Evolutionary conservation across 768 basidiomycete genomes (phyloP).

Genomic region (Harrya chromipes): DNA sequence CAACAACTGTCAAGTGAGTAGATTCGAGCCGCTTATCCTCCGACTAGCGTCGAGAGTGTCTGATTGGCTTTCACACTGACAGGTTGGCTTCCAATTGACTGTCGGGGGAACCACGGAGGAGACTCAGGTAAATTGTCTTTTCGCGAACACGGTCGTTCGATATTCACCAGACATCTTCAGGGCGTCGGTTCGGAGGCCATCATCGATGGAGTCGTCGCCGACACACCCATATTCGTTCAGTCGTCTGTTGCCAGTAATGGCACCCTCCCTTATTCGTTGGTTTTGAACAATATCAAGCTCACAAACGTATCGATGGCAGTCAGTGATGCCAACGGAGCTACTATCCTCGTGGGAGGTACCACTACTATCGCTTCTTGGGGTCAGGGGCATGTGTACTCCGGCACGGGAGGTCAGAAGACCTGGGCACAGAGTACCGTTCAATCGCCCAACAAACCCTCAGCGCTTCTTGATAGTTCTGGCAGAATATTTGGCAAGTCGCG

Average conservation of each 20-base stretch:
- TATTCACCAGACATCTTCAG: slow-evolving; percentile 20
- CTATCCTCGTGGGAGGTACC: slow-evolving; percentile 37
- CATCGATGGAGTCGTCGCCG: slow-evolving; percentile 41
- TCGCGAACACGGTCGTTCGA: background rate
- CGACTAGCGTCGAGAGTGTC: background rate
- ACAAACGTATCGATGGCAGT: slow-evolving; percentile 35
- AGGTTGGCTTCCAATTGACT: slow-evolving; percentile 44
- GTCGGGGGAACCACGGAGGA: slow-evolving; percentile 35
- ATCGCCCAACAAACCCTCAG: slow-evolving; percentile 47
- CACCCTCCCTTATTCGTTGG: slow-evolving; percentile 31
- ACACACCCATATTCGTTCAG: slow-evolving; percentile 44
- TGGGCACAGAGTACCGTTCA: slow-evolving; percentile 52
- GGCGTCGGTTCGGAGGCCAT: slow-evolving; percentile 42
- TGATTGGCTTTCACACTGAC: background rate
- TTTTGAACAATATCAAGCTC: slow-evolving; percentile 36
- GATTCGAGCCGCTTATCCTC: no score
- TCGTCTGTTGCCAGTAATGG: slow-evolving; percentile 33
- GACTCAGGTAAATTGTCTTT: slow-evolving; percentile 29
- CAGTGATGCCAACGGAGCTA: slow-evolving; percentile 28
- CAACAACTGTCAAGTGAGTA: slow-evolving; percentile 33
- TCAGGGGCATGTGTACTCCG: slow-evolving; percentile 68
- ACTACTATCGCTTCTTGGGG: slow-evolving; percentile 56
- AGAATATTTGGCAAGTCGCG: slow-evolving; percentile 59
- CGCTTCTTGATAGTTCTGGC: slow-evolving; percentile 54
- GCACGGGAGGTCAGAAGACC: slow-evolving; percentile 40